These are phyloP conservation scores for Candolleomyces eurysporus DNA, from an alignment of 768 basidiomycete genomes.

Conservation along the genomic window DNA sequence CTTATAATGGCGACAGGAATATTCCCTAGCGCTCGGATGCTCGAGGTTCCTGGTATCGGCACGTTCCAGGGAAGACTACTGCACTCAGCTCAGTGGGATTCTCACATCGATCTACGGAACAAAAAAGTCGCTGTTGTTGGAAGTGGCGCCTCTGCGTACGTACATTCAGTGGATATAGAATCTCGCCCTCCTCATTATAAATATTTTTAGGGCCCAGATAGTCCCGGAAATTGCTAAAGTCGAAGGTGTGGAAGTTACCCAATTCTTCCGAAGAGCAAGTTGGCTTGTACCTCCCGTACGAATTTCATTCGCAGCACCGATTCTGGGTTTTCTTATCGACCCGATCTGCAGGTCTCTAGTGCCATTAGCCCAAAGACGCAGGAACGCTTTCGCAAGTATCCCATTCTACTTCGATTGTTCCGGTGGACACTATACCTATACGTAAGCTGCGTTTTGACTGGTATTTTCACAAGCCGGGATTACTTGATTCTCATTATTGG, in stretches of 20 bases:
- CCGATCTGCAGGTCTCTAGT: background rate
- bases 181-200: background rate
- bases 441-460: background rate
- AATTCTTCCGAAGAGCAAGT: background rate
- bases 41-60: conserved; percentile 16
- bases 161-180: background rate
- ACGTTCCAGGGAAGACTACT: conserved; percentile 16
- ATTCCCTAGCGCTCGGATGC: background rate
- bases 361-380: background rate
- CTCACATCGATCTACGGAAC: conserved; percentile 14
- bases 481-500: background rate
- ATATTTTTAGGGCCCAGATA: background rate
- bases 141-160: conserved; percentile 12
- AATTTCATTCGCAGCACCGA: background rate
- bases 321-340: background rate
- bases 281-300: background rate
- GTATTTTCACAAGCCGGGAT: too few relatives aligned
- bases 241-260: background rate
- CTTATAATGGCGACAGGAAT: background rate
- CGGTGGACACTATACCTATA: background rate
- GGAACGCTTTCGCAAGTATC: background rate
- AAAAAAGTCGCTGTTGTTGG: conserved; percentile 11
- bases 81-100: conserved; percentile 21
- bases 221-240: background rate
- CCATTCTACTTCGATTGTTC: background rate